A percentile compares a stretch with the other conserved stretches of the same genome.
phyloP scores from a whole-genome alignment of 805 yeast species.

The Ogataea kodamae region DNA sequence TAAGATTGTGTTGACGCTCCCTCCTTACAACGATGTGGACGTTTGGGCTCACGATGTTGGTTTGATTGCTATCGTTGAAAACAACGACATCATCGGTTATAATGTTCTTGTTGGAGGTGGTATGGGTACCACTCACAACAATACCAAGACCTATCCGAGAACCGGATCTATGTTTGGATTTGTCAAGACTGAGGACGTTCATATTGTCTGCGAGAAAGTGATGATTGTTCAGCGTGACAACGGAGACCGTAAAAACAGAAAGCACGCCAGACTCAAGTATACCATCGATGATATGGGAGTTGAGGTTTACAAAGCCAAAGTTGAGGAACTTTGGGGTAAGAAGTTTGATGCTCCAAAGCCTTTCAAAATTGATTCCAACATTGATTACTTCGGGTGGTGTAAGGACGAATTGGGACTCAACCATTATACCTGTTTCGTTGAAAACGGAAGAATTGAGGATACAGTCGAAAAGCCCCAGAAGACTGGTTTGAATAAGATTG shows the following conservation, averaged over 20 bases:
- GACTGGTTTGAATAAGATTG: conserved; percentile 77
- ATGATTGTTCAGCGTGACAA: conserved; percentile 92
- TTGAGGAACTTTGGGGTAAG: conserved; percentile 79
- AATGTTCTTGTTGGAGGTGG: conserved; percentile 96
- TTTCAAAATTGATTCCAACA: conserved; percentile 78
- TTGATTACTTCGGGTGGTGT: conserved; percentile 92
- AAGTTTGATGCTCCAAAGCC: conserved; percentile 66
- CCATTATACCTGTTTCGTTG: conserved; percentile 92
- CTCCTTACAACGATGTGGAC: conserved; percentile 95
- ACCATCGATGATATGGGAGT: conserved; percentile 94
- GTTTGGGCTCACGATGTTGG: conserved; percentile 96
- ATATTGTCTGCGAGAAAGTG: conserved; percentile 80
- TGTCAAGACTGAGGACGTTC: conserved; percentile 62
- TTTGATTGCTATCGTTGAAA: conserved; percentile 77
- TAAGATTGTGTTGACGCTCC: conserved; percentile 91
- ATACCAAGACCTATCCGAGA: conserved; percentile 94
- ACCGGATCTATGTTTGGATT: conserved; percentile 87
- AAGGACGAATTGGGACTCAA: conserved; percentile 78
- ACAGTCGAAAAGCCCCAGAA: conserved; percentile 87
- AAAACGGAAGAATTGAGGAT: conserved; percentile 95
- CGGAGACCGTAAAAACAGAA: conserved; percentile 95
- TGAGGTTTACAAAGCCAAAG: conserved; percentile 72
- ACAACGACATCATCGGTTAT: conserved; percentile 69
- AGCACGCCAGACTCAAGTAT: conserved; percentile 96
- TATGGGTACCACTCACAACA: conserved; percentile 98